A percentile compares a stretch with the other conserved stretches of the same genome.
phyloP scores from a whole-genome alignment of 305 asterid species.

The Fraxinus xanthoxyloides region DNA sequence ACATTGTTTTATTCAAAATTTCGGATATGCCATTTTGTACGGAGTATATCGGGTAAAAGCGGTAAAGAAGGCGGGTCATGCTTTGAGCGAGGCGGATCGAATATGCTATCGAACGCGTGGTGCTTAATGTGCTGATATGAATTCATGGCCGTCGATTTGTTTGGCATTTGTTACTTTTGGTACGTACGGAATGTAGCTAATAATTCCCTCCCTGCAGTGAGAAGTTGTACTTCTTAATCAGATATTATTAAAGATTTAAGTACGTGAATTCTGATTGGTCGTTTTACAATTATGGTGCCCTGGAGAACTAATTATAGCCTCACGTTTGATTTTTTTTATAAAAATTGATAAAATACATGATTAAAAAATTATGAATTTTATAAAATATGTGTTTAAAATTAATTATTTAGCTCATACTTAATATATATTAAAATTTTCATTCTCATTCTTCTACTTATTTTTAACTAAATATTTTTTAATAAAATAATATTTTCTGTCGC shows the following conservation, averaged over 20 bases:
- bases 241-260: too few relatives aligned
- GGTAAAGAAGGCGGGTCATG: conserved; percentile 30
- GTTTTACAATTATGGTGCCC: not conserved
- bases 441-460: too few relatives aligned
- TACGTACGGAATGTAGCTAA: not conserved
- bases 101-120: conserved; percentile 21
- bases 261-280: not conserved
- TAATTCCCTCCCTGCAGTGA: not conserved
- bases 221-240: not conserved
- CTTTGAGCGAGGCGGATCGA: conserved; percentile 33
- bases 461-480: too few relatives aligned
- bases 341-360: too few relatives aligned
- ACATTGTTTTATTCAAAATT: conserved; percentile 25
- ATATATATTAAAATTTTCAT: too few relatives aligned
- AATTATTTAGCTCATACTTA: too few relatives aligned
- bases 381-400: too few relatives aligned
- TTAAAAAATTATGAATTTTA: not conserved
- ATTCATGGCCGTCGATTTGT: conserved; percentile 22
- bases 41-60: conserved; percentile 22
- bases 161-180: not conserved
- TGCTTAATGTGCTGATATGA: not conserved
- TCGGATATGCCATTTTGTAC: conserved; percentile 44
- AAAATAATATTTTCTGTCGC: too few relatives aligned
- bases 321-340: too few relatives aligned
- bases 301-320: not conserved